These are phyloP conservation scores for Brassica carinata DNA, from an alignment of 345 rosid genomes.

Conservation along the genomic window DNA sequence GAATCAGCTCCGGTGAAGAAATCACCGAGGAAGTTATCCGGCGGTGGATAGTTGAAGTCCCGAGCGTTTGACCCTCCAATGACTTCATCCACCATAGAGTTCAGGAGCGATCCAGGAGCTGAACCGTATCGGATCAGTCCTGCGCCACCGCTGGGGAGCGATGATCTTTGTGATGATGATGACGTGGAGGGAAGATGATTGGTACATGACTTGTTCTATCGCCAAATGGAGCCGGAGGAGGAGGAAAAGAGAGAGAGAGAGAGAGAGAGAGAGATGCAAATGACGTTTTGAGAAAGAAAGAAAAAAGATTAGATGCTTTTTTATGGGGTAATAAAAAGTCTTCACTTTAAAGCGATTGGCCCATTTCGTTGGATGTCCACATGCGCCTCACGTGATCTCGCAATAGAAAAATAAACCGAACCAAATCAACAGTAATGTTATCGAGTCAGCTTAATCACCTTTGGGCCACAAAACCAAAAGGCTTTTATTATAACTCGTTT, in stretches of 20 bases:
- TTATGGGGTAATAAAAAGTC: slow-evolving; percentile 32
- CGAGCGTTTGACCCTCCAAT: slow-evolving; percentile 46
- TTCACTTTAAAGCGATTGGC: slow-evolving; percentile 30
- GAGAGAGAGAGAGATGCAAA: not conserved
- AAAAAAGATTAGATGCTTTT: slow-evolving; percentile 22
- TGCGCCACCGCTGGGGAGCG: slow-evolving; percentile 45
- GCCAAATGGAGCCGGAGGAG: slow-evolving; percentile 28
- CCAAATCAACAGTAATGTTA: no score
- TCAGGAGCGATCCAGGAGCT: slow-evolving; percentile 77
- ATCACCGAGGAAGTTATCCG: slow-evolving; percentile 47
- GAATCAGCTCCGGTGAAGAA: slow-evolving; percentile 63
- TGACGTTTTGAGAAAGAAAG: not conserved
- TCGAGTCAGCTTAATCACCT: not conserved
- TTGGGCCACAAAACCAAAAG: slow-evolving; percentile 21
- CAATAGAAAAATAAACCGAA: not conserved
- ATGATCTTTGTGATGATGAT: slow-evolving; percentile 60
- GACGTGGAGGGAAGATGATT: slow-evolving; percentile 66
- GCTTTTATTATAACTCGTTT: slow-evolving; percentile 1
- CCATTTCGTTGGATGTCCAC: slow-evolving; percentile 26
- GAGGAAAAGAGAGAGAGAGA: not conserved
- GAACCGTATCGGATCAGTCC: slow-evolving; percentile 79
- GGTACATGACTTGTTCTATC: slow-evolving; percentile 51
- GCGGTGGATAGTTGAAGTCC: slow-evolving; percentile 34
- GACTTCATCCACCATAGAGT: slow-evolving; percentile 71
- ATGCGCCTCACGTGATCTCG: slow-evolving; percentile 37